These are phyloP conservation scores for Apiotrichum laibachii DNA, from an alignment of 1,284 basidiomycete genomes.

Conservation along the genomic window DNA sequence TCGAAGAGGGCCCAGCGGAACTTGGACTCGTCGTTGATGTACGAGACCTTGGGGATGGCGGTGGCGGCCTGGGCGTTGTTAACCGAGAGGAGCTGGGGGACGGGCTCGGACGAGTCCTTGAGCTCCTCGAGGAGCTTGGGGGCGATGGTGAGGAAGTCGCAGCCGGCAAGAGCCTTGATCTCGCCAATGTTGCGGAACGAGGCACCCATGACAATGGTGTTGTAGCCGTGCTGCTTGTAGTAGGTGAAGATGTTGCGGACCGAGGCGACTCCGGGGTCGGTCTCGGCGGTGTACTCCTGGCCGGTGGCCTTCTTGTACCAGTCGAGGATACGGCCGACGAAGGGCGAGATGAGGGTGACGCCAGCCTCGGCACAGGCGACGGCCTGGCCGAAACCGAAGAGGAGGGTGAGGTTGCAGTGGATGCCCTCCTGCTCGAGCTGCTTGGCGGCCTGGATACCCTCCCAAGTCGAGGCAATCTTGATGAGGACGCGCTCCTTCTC, in stretches of 20 bases:
- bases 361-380: constrained; percentile 98
- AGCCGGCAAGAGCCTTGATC: constrained; percentile 91
- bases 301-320: constrained; percentile 91
- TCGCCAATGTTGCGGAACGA: constrained; percentile 95
- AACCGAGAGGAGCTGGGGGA: constrained; percentile 78
- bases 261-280: constrained; percentile 93
- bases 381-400: constrained; percentile 97
- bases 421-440: constrained; percentile 92
- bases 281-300: constrained; percentile 75
- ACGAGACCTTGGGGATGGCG: constrained; percentile 75
- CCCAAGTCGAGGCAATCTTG: constrained; percentile 99
- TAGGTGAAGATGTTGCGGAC: constrained; percentile 91
- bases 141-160: constrained; percentile 94
- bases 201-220: constrained; percentile 99
- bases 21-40: constrained; percentile 87
- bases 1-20: constrained; percentile 92
- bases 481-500: constrained; percentile 91
- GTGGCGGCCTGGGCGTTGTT: constrained; percentile 61
- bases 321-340: constrained; percentile 96
- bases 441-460: constrained; percentile 97
- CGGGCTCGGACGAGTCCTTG: constrained; percentile 69
- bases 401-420: constrained; percentile 97
- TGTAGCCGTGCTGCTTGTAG: constrained; percentile 98
- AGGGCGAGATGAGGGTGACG: constrained; percentile 97
- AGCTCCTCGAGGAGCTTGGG: constrained; percentile 89